Evolutionary conservation across 2,329 filamentous ascomycete species (phyloP), one percentile per base, ranked within the genome.

Genomic region (Trichoderma oligosporum): DNA sequence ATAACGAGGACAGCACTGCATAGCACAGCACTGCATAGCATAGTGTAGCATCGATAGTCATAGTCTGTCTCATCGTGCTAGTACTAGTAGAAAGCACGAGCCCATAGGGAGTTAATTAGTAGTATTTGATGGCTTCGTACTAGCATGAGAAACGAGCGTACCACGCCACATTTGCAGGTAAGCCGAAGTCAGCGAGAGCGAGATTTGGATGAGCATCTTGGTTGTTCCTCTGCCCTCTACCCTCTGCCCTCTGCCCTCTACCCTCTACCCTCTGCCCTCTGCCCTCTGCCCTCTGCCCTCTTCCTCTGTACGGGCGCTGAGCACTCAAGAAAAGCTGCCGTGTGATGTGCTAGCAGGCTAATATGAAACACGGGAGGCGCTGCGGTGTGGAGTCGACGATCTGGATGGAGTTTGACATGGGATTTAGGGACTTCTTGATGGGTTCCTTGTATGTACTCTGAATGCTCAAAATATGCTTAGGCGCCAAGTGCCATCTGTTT

Each of bases 321-420:
- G 42, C 24, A 12, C 6, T 14, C 7, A 4, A 27, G 29, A n/a
- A 22, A 11, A 18, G 29, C 39, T 45, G 51, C 20, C 31, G 51
- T 45, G 35, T 41, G 47, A 25, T 42, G 54, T 31, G 55, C 45
- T 57, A 51, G 22, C 55, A 57, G 46, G 56, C 31, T 39, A 25
- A 58, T n/a, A 47, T 58, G 56, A 58, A 58, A 58, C 56, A 58
- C 56, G 56, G 56, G 48, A 58, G 39, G 56, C 51, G 31, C 41
- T 53, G 48, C 18, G 36, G 38, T 46, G 56, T 53, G 56, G 41
- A 38, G 56, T 58, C 39, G 56, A 58, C 33, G 56, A 53, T 58
- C 56, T 49, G 54, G 54, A 57, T 42, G 44, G 35, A 47, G 54
- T 36, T 36, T 57, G 35, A 22, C 54, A 49, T 38, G 53, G 44